Evolutionary conservation across 768 basidiomycete species (phyloP), one percentile per base, ranked within the genome.

Genomic region (Mycena indigotica): DNA sequence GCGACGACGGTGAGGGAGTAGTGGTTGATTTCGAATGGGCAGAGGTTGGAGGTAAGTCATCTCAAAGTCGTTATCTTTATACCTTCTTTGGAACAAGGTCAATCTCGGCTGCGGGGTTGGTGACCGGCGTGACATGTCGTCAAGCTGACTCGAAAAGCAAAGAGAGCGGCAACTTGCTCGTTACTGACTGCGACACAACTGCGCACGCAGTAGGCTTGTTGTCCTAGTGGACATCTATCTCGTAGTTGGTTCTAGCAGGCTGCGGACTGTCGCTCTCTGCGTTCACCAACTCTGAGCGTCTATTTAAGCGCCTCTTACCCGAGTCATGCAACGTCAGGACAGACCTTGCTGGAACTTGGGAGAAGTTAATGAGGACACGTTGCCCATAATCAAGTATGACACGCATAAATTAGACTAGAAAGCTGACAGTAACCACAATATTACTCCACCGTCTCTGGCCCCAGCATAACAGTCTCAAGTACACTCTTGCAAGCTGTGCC

Each of bases 401-500:
- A 35, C 32, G 8, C 32, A 35, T 35, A 35, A 35, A 35, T 35
- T 35, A 35, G 10, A 35, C 8, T 8, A 35, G 32, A 17, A 8
- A 35, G 8, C 8, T 35, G 8, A 35, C 32, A 8, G 10, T 35
- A 17, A 35, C 8, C 10, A 35, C 17, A 35, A 35, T 35, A 44
- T 38, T 38, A 38, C 10, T n/a, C 12, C 35, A 38, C 41, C 4
- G 25, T 26, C 46, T 48, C 46, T 24, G 24, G 24, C 12, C 24
- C 46, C 12, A 26, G 24, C 5, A 62, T 58, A 24, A 83, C 50
- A 16, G 77, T 76, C 32, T 65, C 72, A 3, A 62, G 69, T 15
- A 85, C 72, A 61, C 66, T 74, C 12, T 57, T 67, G 60, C 80
- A 83, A n/a, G 67, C 25, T 26, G 8, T 21, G 8, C 46, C 62